phyloP scores from a whole-genome alignment of 371 early-diverging fungal species.

The Mortierella sp. region DNA sequence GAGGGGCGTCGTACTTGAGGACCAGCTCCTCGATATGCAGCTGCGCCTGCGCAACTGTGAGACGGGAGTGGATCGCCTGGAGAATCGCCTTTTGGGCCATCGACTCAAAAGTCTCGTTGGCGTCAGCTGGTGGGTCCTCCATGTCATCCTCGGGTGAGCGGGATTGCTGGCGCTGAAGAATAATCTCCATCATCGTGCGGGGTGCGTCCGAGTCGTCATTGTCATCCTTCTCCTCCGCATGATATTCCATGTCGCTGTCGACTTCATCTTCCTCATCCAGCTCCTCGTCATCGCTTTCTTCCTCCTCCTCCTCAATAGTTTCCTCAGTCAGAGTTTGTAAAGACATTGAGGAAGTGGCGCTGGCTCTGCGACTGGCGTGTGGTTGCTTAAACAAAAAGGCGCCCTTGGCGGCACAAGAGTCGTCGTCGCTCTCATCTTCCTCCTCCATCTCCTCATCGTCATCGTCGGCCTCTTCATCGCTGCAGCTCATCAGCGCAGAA shows the following conservation, averaged over 20 bases:
- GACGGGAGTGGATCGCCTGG: conserved; percentile 64
- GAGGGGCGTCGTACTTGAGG: conserved; percentile 64
- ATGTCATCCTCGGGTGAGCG: conserved; percentile 39
- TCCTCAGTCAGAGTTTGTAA: conserved; percentile 26
- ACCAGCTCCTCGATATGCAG: conserved; percentile 69
- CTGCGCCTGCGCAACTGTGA: conserved; percentile 66
- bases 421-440: conserved; percentile 18
- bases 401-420: conserved; percentile 1
- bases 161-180: conserved; percentile 30
- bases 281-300: conserved; percentile 13
- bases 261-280: conserved; percentile 25
- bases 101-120: conserved; percentile 58
- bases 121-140: conserved; percentile 40
- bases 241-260: conserved; percentile 14
- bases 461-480: conserved; percentile 17
- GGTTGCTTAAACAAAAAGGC: conserved; percentile 11
- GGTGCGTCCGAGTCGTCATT: conserved; percentile 27
- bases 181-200: conserved; percentile 49
- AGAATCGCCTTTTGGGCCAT: conserved; percentile 62
- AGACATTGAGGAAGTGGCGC: conserved; percentile 7
- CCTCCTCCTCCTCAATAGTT: conserved; percentile 19
- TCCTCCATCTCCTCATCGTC: conserved; percentile 30
- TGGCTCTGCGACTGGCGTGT: conserved; percentile 1
- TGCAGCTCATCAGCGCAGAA: conserved; percentile 17
- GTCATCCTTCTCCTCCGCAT: conserved; percentile 12